These are phyloP conservation scores for Cucumis cinereus DNA, from an alignment of 306 rosid species.

Conservation along the genomic window DNA sequence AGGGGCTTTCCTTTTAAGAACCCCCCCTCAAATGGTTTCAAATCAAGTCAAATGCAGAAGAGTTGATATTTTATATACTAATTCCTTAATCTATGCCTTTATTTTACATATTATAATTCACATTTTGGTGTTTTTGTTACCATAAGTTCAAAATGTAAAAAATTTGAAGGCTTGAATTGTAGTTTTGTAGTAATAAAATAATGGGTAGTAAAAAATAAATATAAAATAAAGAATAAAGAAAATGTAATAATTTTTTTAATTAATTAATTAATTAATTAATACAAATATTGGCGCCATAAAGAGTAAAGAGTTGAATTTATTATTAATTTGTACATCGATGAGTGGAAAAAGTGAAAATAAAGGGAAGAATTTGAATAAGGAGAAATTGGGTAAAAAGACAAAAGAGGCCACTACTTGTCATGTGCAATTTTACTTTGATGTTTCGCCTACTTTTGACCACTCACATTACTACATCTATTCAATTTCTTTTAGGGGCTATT, in stretches of 20 bases:
- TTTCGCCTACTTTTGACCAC: not conserved
- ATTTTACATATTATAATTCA: not conserved
- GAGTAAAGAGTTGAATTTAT: not conserved
- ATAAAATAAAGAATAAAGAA: too few species aligned
- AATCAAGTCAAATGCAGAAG: conserved; percentile 57
- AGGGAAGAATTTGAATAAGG: not conserved
- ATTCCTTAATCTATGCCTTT: not conserved
- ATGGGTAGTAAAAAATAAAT: too few species aligned
- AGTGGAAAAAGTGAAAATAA: conserved; percentile 1
- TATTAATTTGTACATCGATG: not conserved
- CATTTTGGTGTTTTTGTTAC: too few species aligned
- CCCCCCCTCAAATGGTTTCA: conserved; percentile 16
- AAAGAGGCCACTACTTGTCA: not conserved
- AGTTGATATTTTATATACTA: conserved; percentile 35
- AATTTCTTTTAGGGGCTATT: too few species aligned
- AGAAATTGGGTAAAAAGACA: conserved; percentile 1
- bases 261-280: not conserved
- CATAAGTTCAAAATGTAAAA: too few species aligned
- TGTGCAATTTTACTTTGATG: not conserved
- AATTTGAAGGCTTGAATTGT: too few species aligned
- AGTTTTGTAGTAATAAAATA: too few species aligned
- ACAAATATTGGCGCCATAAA: not conserved
- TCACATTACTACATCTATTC: not conserved
- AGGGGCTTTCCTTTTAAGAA: conserved; percentile 21
- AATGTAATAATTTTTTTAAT: too few species aligned